Base-by-base conservation (phyloP, 441 rosid genomes). In the Dalechampia spathulata region DNA sequence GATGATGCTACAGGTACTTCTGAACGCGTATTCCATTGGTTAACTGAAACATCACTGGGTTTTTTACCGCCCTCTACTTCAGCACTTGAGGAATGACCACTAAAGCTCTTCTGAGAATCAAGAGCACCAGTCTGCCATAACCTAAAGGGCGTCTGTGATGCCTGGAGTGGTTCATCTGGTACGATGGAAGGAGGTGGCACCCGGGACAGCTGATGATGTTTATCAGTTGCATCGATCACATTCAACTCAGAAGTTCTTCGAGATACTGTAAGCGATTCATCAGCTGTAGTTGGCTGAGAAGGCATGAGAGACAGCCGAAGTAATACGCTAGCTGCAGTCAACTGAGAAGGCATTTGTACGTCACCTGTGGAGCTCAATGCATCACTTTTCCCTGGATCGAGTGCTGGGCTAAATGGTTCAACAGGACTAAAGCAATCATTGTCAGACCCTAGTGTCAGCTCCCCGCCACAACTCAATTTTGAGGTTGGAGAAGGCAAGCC, bases 401-500 rank as follows among this genome's bases (percentile, higher is more conserved):
- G 68, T 49, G 81, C 72, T 40, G 96, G 86, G 68, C 83, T 83
- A 58, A 82, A 78, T 51, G 69, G 90, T 52, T 75, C 87, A 8
- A 69, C 79, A 4, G 88, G 93, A 63, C 90, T 84, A 67, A 91
- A 91, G 72, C 89, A 83, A 53, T 83, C 81, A 56, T 76, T 74
- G 55, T 87, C 78, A 21, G 94, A 73, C 69, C 78, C 79, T 22
- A 52, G 84, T 27, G 73, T 45, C 60, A 85, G 58, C 44, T 81
- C 88, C 21, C 57, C 64, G 34, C 70, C 75, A 37, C 82, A 76
- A 34, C 64, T 82, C 77, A 86, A 49, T 58, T 64, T 77, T 0
- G 97, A 88, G 50, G 97, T 85, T 49, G 92, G 85, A 23, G 98
- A 90, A 65, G 95, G 78, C 60, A 79, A 65, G 26, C 75, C 69